Evolutionary conservation across 306 rosid species (phyloP), one percentile per base, ranked within the genome.

Genomic region (Cercis canadensis): DNA sequence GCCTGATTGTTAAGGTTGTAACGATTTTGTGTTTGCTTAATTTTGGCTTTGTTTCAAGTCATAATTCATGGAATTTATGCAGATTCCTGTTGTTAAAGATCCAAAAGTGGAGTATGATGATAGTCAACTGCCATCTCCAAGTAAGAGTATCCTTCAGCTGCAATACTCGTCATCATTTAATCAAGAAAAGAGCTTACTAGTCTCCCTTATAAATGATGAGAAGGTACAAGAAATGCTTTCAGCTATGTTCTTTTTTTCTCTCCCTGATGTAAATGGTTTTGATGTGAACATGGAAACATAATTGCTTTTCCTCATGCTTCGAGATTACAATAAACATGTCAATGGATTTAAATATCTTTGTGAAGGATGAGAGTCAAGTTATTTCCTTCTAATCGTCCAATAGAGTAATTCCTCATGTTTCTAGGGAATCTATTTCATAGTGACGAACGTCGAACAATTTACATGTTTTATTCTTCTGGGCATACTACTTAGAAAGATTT

Each of bases 1-100:
- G 46, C 51, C 62, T 66, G 62, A 40, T 12, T 67, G 52, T 87
- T 56, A 33, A 87, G 86, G 86, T 87, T 45, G 37, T 54, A 55
- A 21, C 33, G 41, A 45, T 58, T 73, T 50, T 63, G 5, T 16
- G 18, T 47, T 62, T 19, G 45, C 41, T 43, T n/a, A 61, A 46
- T 14, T 62, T 57, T 37, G 0, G 36, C 47, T 32, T 6, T 24
- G 75, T 54, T 54, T 4, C 15, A 13, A 15, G 17, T 34, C 24
- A 47, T 78, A 69, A 80, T 70, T 74, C 41, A 16, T 59, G 9
- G 66, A 19, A 36, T 70, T 7, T 37, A 29, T 66, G 67, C 84
- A 88, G 88, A 69, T 81, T 65, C 68, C 49, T n/a, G 67, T 80
- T 12, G 47, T 57, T 15, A 55, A 65, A 62, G 18, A 67, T 65